Base-by-base conservation (phyloP, 129 eudicot species). In the Tagetes patula region DNA sequence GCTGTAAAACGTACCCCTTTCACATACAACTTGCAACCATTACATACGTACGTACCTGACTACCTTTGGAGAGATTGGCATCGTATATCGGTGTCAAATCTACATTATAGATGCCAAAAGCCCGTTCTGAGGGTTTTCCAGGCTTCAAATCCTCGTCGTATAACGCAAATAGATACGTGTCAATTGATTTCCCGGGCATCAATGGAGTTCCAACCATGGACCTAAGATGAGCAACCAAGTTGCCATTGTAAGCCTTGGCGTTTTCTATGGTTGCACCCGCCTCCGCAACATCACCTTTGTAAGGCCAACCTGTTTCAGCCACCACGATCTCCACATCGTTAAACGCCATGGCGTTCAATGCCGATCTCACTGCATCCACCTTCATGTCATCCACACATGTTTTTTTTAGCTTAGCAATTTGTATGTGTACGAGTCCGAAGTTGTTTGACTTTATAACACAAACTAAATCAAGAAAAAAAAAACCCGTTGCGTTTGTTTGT, bases 281-380 rank as follows among this genome's bases (percentile, higher is more conserved):
- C 76, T 92, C 93, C 0, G 62, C 83, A 11, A 11, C 49, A 54
- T 79, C 97, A 8, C 97, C 97, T 54, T 81, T 80, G 67, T 85
- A 92, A 1, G 97, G 80, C 97, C 97, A 92, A 33, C 97, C 96
- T 0, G 97, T 92, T 54, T 92, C 97, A 1, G 94, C 96, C 6
- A 92, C 86, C 78, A 89, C 87, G 20, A 92, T 89, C 75, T 89
- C 96, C 0, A 92, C 89, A 48, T 79, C 89, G 33, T 62, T 78
- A 47, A 76, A 89, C 8, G 86, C 81, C 86, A 87, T 75, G 2
- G 85, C 70, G 34, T 89, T 79, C 72, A 92, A 61, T 2, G 96
- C 97, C 11, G 96, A 70, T 67, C 84, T 75, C 34, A 88, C 87
- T 2, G 94, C 91, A 40, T 89, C 97, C 66, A 91, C 85, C 92